A percentile compares a stretch with the other conserved stretches of the same genome.
These are phyloP conservation scores for Coemansia sp. DNA, from an alignment of 192 early-diverging fungal genomes.

Conservation along the genomic window DNA sequence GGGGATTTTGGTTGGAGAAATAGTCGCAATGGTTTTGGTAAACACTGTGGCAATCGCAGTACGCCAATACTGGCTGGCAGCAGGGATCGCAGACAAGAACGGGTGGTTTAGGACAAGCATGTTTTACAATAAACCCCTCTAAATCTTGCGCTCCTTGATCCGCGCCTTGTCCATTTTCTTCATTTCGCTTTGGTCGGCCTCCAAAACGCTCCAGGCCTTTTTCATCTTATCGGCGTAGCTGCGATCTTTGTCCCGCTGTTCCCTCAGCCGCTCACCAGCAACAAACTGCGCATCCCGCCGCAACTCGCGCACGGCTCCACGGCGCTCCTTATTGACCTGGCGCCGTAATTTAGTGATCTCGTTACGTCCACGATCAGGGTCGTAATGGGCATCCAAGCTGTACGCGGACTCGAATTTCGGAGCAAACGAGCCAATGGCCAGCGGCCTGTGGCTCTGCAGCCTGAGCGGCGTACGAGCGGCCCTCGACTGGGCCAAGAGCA, in stretches of 20 bases:
- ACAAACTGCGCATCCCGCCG: conserved; percentile 92
- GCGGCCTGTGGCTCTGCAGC: conserved; percentile 80
- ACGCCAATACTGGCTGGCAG: conserved; percentile 4
- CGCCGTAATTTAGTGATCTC: conserved; percentile 72
- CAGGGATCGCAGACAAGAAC: not conserved
- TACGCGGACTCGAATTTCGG: conserved; percentile 93
- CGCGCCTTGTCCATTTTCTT: conserved; percentile 59
- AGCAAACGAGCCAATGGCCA: conserved; percentile 80
- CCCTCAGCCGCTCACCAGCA: conserved; percentile 64
- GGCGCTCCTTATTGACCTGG: conserved; percentile 89
- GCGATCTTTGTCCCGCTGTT: conserved; percentile 73
- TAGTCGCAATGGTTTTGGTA: not conserved
- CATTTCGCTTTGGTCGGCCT: conserved; percentile 77
- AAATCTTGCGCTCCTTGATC: conserved; percentile 55
- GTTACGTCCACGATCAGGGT: conserved; percentile 73
- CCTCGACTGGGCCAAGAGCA: conserved; percentile 53
- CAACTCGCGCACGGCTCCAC: conserved; percentile 93
- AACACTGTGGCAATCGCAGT: not conserved
- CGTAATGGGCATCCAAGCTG: conserved; percentile 80
- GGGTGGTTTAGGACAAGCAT: conserved; percentile 11
- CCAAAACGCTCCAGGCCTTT: conserved; percentile 79
- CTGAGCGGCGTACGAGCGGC: conserved; percentile 66
- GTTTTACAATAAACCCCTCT: conserved; percentile 6
- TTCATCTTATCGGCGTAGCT: conserved; percentile 90
- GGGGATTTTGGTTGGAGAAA: not conserved